phyloP scores from a whole-genome alignment of 2,329 filamentous ascomycete genomes.

The Aphanocladium album region DNA sequence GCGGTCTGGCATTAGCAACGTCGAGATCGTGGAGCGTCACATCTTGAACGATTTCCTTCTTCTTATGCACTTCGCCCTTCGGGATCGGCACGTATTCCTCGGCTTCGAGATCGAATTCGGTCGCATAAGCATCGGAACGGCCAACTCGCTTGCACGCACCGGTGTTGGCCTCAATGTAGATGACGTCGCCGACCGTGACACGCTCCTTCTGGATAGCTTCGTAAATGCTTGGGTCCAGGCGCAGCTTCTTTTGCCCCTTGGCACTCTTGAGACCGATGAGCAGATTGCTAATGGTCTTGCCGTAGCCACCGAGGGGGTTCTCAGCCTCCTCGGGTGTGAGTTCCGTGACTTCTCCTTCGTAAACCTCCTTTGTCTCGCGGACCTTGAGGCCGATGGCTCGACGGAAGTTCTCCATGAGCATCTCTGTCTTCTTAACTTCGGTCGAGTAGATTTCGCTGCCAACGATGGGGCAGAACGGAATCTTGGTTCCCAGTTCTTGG shows the following conservation, averaged over 20 bases:
- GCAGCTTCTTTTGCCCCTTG: conserved; percentile 95
- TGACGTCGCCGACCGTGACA: conserved; percentile 91
- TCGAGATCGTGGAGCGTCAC: conserved; percentile 96
- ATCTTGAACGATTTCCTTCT: conserved; percentile 99
- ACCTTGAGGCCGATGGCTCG: conserved; percentile 94
- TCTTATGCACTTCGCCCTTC: conserved; percentile 99
- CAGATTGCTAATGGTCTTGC: conserved; percentile 93
- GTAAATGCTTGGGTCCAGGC: conserved; percentile 96
- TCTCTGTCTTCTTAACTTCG: conserved; percentile 99
- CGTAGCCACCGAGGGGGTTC: conserved; percentile 94
- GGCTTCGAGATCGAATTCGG: conserved; percentile 96
- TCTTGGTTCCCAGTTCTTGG: conserved; percentile 95
- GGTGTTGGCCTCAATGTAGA: conserved; percentile 99
- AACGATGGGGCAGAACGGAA: conserved; percentile 96
- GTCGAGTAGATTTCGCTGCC: conserved; percentile 97
- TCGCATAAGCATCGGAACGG: conserved; percentile 92
- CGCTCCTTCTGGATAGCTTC: conserved; percentile 98
- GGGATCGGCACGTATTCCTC: conserved; percentile 99
- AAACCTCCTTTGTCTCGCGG: conserved; percentile 97
- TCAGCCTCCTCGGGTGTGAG: conserved; percentile 96
- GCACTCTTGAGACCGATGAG: conserved; percentile 92
- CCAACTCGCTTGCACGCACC: conserved; percentile 97
- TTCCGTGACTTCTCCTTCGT: conserved; percentile 97
- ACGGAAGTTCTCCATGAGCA: conserved; percentile 98
- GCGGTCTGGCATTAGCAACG: conserved; percentile 88